Base-by-base conservation (phyloP, 176 grass and related monocot species). In the Secale cereale region DNA sequence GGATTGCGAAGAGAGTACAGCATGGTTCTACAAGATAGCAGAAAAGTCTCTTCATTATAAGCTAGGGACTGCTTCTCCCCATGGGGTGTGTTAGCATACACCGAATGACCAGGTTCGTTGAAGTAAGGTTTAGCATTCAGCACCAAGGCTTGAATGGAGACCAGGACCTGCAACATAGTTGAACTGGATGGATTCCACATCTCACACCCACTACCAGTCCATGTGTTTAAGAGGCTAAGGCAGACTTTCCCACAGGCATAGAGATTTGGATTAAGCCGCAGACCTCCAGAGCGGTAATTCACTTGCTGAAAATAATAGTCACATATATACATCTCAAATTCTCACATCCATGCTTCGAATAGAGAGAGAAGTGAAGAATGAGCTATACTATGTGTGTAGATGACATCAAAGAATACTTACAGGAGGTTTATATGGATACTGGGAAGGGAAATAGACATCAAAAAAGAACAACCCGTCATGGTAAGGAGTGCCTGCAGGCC, bases 401-500 rank as follows among this genome's bases (percentile, higher is more conserved):
- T 36, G 57, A 22, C 60, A 90, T 67, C 23, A 81, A 59, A 19
- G 22, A 76, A 56, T 62, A 77, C 87, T 86, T 87, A 97, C 94
- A 15, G 90, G 94, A 62, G 92, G 94, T 71, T 80, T 73, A 70
- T 13, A 76, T 64, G 94, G 94, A 89, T 94, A 97, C 28, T 36
- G 86, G n/a, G 87, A 75, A 52, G 92, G 91, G 80, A 98, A 98
- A 69, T 73, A 76, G 2, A 98, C 79, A 89, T 94, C 88, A 74
- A 98, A 95, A 83, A 98, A 98, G 78, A 91, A 94, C 45, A 98
- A 81, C 3, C 91, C 91, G 2, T 98, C 91, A 74, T 95, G 92
- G 85, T 94, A 93, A 76, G 95, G 95, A 76, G 92, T 98, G 85
- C 95, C 91, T 85, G 89, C 74, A 17, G 89, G 87, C 87, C 95